A percentile compares a stretch with the other conserved stretches of the same genome.
Evolutionary conservation across 1,139 yeast species (phyloP).

Genomic region (Zygoascus sp.): DNA sequence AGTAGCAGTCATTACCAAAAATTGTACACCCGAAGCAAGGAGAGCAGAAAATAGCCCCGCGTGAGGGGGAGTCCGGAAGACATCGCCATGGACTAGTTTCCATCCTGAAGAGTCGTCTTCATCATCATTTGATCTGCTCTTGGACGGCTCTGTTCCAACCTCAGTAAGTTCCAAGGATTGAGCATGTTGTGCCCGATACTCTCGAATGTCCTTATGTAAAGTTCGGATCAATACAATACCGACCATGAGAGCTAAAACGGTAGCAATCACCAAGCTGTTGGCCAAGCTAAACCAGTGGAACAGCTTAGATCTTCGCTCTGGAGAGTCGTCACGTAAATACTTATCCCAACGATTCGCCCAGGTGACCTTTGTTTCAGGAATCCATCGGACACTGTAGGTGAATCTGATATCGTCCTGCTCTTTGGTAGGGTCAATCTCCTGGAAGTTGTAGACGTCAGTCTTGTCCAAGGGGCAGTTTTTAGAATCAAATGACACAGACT

Average conservation of each 20-base stretch:
- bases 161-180: conserved; percentile 6
- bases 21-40: conserved; percentile 73
- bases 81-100: conserved; percentile 53
- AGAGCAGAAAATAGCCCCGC: conserved; percentile 50
- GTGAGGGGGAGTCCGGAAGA: conserved; percentile 48
- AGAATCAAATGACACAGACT: conserved; percentile 56
- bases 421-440: conserved; percentile 28
- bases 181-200: conserved; percentile 30
- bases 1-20: conserved; percentile 58
- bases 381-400: conserved; percentile 85
- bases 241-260: conserved; percentile 55
- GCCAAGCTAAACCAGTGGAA: conserved; percentile 71
- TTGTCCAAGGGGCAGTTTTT: conserved; percentile 27
- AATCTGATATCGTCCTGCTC: conserved; percentile 51
- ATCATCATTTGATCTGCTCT: conserved; percentile 16
- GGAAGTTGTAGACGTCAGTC: conserved; percentile 21
- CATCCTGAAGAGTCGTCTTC: conserved; percentile 43
- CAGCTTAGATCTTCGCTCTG: conserved; percentile 31
- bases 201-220: conserved; percentile 42
- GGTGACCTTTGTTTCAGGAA: conserved; percentile 66
- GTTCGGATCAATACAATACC: conserved; percentile 58
- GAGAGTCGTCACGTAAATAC: conserved; percentile 57
- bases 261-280: conserved; percentile 59
- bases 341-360: conserved; percentile 74
- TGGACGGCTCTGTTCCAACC: not conserved